These are phyloP conservation scores for Boletellus ananas DNA, from an alignment of 768 basidiomycete species.

Conservation along the genomic window DNA sequence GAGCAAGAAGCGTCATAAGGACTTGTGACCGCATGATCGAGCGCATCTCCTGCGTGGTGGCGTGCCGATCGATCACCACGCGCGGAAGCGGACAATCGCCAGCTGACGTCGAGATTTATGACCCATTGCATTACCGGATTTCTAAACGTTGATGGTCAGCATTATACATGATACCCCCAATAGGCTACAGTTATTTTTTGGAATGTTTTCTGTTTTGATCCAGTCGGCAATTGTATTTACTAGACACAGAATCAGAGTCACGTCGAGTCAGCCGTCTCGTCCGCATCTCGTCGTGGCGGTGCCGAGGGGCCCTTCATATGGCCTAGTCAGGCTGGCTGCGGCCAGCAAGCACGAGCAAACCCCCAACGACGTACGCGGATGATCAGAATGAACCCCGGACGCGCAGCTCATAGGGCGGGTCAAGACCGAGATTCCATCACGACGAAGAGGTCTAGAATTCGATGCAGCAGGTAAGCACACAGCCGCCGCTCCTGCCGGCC, in stretches of 20 bases:
- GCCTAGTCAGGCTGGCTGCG: background rate
- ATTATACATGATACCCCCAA: conserved; percentile 18
- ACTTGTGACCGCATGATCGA: conserved; percentile 13
- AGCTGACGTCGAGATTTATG: conserved; percentile 9
- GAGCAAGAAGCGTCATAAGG: conserved; percentile 31
- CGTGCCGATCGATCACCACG: conserved; percentile 23
- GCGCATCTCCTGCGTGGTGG: conserved; percentile 1
- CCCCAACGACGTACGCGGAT: background rate
- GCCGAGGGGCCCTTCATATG: conserved; percentile 2
- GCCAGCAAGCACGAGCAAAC: background rate
- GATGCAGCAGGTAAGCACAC: too few species aligned
- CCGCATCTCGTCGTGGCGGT: conserved; percentile 3
- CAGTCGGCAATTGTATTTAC: conserved; percentile 8
- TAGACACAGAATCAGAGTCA: conserved; percentile 8
- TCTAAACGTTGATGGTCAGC: background rate
- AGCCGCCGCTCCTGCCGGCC: too few species aligned
- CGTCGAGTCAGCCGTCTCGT: background rate
- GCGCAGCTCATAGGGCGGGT: too few species aligned
- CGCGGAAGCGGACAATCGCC: conserved; percentile 1
- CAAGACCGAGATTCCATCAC: background rate
- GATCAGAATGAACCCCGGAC: background rate
- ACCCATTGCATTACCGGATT: conserved; percentile 7
- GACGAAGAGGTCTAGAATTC: background rate
- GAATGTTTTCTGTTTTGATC: conserved; percentile 9
- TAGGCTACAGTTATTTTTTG: conserved; percentile 2